Evolutionary conservation across 495 filamentous ascomycete species (phyloP), one percentile per base, ranked within the genome.

Genomic region (Hypoxylon trugodes): DNA sequence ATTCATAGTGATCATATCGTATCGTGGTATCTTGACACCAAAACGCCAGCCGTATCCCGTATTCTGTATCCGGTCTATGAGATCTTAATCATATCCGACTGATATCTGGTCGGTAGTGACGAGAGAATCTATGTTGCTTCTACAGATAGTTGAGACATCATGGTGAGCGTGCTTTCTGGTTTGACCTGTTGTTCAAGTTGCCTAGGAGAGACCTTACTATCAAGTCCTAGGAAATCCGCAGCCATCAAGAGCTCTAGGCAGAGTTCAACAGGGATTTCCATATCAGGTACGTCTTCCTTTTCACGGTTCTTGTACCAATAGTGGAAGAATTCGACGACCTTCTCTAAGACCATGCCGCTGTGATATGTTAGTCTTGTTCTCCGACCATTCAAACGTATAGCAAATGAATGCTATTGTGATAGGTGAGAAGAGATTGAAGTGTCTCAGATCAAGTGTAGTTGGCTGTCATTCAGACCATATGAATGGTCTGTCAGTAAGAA

Each of bases 281-380:
- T 93, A 74, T 98, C 95, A 4, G 91, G 86, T 16, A 97, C 91
- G 60, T 96, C 87, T 45, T 84, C 82, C 57, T 77, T 77, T 56
- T 94, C 85, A 52, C 84, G 86, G 74, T 95, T 83, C 74, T 91
- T 92, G 73, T 96, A 84, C 73, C 90, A 89, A 78, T 94, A 96
- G 63, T 90, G 90, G 59, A 96, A 89, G 76, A 96, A 97, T 77
- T 96, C 90, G 73, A 86, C 91, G 32, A 96, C 89, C 75, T 93
- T 94, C 71, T 96, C 93, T 2, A 98, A 85, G 21, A 97, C 85
- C 12, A 89, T 68, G 40, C 88, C 92, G 71, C 92, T 96, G 65
- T 22, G 37, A 1, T 3, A n/a, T 15, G 48, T 69, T 32, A 72
- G 62, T 40, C 15, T 43, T 24, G 16, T 0, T 32, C 4, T 25